These are phyloP conservation scores for Sambucus nigra DNA, from an alignment of 129 eudicot species.

Conservation along the genomic window DNA sequence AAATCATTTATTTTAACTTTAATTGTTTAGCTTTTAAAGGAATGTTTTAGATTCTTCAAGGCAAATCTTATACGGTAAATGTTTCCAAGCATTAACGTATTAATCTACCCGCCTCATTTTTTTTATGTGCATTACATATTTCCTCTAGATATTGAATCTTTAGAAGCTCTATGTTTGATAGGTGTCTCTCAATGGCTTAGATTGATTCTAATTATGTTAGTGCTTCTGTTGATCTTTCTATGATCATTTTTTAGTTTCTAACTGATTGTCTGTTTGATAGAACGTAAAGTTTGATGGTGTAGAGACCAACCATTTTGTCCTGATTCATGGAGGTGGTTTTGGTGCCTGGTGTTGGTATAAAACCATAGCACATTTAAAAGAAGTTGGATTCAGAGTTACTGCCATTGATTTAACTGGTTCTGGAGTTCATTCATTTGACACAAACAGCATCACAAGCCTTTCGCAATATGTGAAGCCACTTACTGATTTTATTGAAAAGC, in stretches of 20 bases:
- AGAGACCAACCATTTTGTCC: slow-evolving; percentile 72
- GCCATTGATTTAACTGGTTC: slow-evolving; percentile 91
- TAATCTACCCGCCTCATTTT: not conserved
- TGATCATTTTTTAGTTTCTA: slow-evolving; percentile 5
- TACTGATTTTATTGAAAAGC: slow-evolving; percentile 56
- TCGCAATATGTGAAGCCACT: slow-evolving; percentile 82
- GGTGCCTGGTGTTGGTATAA: slow-evolving; percentile 99
- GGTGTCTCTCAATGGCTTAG: not conserved
- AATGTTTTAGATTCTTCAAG: too few relatives aligned
- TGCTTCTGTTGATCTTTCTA: not conserved
- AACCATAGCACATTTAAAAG: slow-evolving; percentile 80
- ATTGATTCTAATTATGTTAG: not conserved
- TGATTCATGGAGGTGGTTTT: slow-evolving; percentile 97
- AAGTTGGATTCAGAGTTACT: slow-evolving; percentile 72
- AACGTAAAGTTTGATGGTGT: slow-evolving; percentile 59
- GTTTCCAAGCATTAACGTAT: too few relatives aligned
- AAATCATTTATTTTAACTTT: too few relatives aligned
- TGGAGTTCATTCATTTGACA: slow-evolving; percentile 73
- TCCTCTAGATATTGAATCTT: too few relatives aligned
- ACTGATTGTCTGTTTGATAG: slow-evolving; percentile 22
- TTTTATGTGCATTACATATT: too few relatives aligned
- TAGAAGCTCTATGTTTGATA: too few relatives aligned
- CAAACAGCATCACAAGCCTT: slow-evolving; percentile 69
- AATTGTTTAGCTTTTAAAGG: too few relatives aligned
- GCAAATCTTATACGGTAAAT: too few relatives aligned